A percentile compares a stretch with the other conserved stretches of the same genome.
These are phyloP conservation scores for Kandelia obovata DNA, from an alignment of 345 rosid genomes.

Conservation along the genomic window DNA sequence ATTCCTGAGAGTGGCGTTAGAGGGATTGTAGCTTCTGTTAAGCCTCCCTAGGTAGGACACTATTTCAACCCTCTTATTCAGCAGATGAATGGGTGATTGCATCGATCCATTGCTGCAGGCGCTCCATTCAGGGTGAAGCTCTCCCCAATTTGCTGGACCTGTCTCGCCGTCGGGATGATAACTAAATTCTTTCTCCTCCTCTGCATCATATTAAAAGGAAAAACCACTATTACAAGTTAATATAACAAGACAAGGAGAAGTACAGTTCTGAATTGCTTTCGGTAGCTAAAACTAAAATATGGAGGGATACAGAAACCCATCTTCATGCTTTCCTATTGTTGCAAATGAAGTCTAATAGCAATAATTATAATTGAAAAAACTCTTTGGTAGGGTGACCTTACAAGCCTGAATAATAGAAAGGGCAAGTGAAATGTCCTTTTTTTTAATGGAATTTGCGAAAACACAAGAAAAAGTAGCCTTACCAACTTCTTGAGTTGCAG, in stretches of 20 bases:
- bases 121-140: constrained; percentile 48
- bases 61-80: constrained; percentile 38
- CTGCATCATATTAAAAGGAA: constrained; percentile 25
- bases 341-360: no score
- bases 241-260: neutral
- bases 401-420: no score
- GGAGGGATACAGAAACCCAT: no score
- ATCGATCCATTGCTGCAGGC: constrained; percentile 54
- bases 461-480: constrained; percentile 2
- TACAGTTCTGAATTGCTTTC: no score
- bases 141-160: constrained; percentile 72
- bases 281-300: no score
- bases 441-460: no score
- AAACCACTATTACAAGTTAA: neutral
- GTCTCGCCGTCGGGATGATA: constrained; percentile 28
- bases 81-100: constrained; percentile 78
- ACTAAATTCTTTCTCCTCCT: constrained; percentile 59
- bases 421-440: no score
- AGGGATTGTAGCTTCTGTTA: constrained; percentile 44
- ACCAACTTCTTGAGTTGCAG: constrained; percentile 47
- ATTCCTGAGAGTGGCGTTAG: constrained; percentile 58
- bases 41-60: constrained; percentile 46
- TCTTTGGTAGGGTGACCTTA: no score
- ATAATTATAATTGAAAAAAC: no score
- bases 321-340: no score